These are phyloP conservation scores for Mucor irregularis DNA, from an alignment of 371 early-diverging fungal genomes.

Conservation along the genomic window DNA sequence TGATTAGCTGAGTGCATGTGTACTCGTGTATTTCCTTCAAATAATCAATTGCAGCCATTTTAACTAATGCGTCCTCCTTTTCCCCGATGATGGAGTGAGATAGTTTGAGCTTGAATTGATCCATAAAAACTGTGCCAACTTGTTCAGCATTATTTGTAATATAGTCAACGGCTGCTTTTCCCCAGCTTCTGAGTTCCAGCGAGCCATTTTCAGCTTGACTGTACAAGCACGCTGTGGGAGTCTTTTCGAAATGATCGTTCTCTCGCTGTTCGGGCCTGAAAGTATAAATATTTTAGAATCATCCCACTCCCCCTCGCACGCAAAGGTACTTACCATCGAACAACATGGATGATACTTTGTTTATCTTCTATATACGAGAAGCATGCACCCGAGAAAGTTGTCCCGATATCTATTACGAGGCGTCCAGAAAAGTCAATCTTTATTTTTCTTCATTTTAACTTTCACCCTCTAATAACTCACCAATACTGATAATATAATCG, in stretches of 20 bases:
- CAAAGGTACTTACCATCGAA: not conserved
- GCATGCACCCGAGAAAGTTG: slow-evolving; percentile 9
- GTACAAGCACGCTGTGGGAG: slow-evolving; percentile 5
- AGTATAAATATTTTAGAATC: not conserved
- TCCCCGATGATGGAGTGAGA: not conserved
- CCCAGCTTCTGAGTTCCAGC: not conserved
- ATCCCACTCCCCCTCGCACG: too few species aligned
- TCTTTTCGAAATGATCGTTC: not conserved
- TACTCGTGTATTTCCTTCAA: slow-evolving; percentile 1
- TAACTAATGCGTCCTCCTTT: too few species aligned
- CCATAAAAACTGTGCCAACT: not conserved
- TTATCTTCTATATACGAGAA: not conserved
- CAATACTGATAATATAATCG: not conserved
- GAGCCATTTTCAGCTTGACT: too few species aligned
- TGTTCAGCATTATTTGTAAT: not conserved
- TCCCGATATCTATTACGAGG: slow-evolving; percentile 5
- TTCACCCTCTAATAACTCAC: too few species aligned
- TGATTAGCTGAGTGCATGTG: not conserved
- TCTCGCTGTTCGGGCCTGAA: not conserved
- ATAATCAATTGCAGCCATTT: slow-evolving; percentile 4
- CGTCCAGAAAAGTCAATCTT: too few species aligned
- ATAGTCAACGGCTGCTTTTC: not conserved
- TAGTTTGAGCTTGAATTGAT: not conserved
- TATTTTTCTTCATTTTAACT: too few species aligned
- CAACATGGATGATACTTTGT: not conserved